Evolutionary conservation across 1,284 basidiomycete genomes (phyloP).

Genomic region (Anthracocystis walkeri): DNA sequence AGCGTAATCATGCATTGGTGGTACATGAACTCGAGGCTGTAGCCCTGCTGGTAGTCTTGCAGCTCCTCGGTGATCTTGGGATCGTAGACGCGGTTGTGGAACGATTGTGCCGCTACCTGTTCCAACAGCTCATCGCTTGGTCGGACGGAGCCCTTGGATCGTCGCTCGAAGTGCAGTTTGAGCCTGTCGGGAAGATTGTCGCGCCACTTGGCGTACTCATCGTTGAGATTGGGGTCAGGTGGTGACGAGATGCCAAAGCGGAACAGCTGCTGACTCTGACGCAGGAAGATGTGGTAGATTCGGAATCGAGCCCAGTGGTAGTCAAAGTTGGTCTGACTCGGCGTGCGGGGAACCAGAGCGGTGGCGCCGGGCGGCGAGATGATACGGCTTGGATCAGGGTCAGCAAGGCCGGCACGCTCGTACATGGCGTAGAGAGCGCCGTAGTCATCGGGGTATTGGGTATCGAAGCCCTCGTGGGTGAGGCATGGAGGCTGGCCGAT

Average conservation of each 20-base stretch:
- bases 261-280: constrained; percentile 55
- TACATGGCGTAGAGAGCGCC: constrained; percentile 47
- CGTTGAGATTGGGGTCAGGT: constrained; percentile 45
- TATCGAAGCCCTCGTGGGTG: constrained; percentile 55
- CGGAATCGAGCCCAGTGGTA: constrained; percentile 56
- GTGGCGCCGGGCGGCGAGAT: constrained; percentile 49
- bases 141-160: constrained; percentile 36
- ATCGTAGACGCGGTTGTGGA: constrained; percentile 39
- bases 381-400: constrained; percentile 43
- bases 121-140: constrained; percentile 34
- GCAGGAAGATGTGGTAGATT: constrained; percentile 52
- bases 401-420: constrained; percentile 48
- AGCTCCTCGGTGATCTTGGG: constrained; percentile 45
- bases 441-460: constrained; percentile 59
- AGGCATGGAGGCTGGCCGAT: constrained; percentile 55
- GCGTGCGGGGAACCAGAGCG: constrained; percentile 39
- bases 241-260: constrained; percentile 54
- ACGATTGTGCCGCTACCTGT: constrained; percentile 30
- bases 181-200: constrained; percentile 49
- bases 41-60: constrained; percentile 52
- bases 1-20: constrained; percentile 55
- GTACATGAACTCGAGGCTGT: constrained; percentile 55
- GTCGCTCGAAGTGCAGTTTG: constrained; percentile 45
- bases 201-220: constrained; percentile 50
- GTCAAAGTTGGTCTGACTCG: constrained; percentile 50